Conservation (phyloP, 768 basidiomycete species). For the Hypsizygus marmoreus region DNA sequence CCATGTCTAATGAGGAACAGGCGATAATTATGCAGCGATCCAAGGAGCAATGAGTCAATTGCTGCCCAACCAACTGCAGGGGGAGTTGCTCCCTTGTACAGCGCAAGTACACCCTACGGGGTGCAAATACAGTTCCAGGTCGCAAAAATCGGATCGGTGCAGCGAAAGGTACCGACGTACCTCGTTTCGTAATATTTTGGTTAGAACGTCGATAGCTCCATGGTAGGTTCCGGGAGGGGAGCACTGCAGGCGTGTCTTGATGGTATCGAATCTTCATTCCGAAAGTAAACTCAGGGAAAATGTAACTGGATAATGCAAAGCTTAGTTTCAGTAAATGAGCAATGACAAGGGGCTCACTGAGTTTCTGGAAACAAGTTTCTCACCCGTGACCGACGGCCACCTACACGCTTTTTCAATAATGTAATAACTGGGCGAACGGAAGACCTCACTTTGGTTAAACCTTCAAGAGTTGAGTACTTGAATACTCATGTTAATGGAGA, state of each 20-base stretch:
- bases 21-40: constrained; percentile 74
- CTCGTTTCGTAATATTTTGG: constrained; percentile 61
- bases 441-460: constrained; percentile 50
- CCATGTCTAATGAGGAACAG: constrained; percentile 54
- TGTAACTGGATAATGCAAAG: constrained; percentile 1
- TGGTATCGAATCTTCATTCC: constrained; percentile 61
- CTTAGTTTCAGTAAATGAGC: constrained; percentile 7
- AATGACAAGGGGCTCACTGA: constrained; percentile 5
- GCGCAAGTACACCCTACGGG: constrained; percentile 51
- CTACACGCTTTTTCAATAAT: constrained; percentile 29
- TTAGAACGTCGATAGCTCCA: constrained; percentile 60
- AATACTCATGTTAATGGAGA: not conserved
- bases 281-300: constrained; percentile 4
- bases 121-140: constrained; percentile 4
- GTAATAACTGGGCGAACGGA: not conserved
- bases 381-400: constrained; percentile 75
- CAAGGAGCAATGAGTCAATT: constrained; percentile 70
- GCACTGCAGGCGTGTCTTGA: constrained; percentile 75
- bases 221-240: constrained; percentile 63
- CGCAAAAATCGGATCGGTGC: not conserved
- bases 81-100: constrained; percentile 77
- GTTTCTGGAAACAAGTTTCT: constrained; percentile 17
- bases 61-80: constrained; percentile 75
- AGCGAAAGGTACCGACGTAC: too few species aligned
- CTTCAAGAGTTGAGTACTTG: constrained; percentile 27